phyloP scores from a whole-genome alignment of 164 flowering plant genomes.

The Magnolia officinalis region DNA sequence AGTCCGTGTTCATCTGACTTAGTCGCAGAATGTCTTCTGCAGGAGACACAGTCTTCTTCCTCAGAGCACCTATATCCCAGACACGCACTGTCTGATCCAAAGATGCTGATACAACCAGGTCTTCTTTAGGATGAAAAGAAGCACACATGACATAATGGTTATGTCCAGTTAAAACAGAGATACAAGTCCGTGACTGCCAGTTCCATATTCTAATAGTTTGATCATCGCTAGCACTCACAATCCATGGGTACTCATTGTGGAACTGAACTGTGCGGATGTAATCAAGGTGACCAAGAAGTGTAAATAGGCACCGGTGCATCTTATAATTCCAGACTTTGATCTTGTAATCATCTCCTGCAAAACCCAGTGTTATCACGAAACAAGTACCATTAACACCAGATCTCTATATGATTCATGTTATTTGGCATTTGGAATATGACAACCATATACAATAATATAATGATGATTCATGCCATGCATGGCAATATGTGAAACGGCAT shows the following conservation, averaged over 20 bases:
- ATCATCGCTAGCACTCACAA: constrained; percentile 87
- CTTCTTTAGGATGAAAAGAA: constrained; percentile 88
- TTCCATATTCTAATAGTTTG: constrained; percentile 96
- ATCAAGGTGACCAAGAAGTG: constrained; percentile 86
- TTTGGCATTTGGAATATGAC: no score
- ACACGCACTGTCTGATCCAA: constrained; percentile 93
- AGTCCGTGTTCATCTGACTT: constrained; percentile 87
- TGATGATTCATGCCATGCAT: no score
- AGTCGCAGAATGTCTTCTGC: constrained; percentile 78
- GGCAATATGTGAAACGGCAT: no score
- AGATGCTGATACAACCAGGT: constrained; percentile 88
- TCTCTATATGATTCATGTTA: no score
- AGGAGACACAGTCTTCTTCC: constrained; percentile 77
- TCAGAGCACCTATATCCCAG: constrained; percentile 90
- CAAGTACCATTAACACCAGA: no score
- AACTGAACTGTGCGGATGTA: constrained; percentile 93
- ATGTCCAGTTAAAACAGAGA: constrained; percentile 84
- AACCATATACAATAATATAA: no score
- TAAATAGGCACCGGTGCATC: constrained; percentile 65
- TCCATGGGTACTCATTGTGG: constrained; percentile 86
- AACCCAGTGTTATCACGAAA: background rate
- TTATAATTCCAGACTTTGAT: constrained; percentile 92
- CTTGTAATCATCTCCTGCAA: constrained; percentile 92
- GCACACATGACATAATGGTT: constrained; percentile 92
- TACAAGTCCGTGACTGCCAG: constrained; percentile 93